phyloP scores from a whole-genome alignment of 768 basidiomycete species.

The Lentinula detonsa region DNA sequence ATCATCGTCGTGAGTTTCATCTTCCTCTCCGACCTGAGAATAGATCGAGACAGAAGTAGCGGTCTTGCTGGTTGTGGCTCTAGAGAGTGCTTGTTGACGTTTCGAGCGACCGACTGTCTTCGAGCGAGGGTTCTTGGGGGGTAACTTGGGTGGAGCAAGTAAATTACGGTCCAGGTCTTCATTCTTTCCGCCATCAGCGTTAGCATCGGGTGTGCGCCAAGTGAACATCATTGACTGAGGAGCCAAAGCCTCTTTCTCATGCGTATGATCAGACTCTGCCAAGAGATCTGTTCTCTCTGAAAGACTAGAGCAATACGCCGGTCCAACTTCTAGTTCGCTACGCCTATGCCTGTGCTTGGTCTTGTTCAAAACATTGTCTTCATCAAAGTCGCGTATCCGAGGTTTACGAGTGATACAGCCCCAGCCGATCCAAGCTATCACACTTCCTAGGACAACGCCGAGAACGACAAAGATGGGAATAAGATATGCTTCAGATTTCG shows the following conservation, averaged over 20 bases:
- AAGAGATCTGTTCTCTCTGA: neutral
- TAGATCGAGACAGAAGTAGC: conserved; percentile 9
- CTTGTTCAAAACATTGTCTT: neutral
- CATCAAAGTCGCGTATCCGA: neutral
- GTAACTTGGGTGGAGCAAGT: neutral
- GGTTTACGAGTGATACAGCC: conserved; percentile 13
- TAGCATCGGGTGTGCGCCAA: neutral
- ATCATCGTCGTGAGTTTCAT: neutral
- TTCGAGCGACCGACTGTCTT: neutral
- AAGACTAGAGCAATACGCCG: conserved; percentile 7
- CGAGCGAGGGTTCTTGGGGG: neutral
- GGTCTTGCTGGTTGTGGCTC: conserved; percentile 7
- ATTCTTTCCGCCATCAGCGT: neutral
- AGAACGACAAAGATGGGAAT: conserved; percentile 12
- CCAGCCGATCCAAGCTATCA: conserved; percentile 12
- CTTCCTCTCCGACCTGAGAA: conserved; percentile 11
- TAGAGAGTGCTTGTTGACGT: neutral
- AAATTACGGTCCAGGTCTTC: neutral
- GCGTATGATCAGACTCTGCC: neutral
- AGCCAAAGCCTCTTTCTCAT: neutral
- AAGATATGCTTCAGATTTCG: conserved; percentile 9
- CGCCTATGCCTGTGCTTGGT: neutral
- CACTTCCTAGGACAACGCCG: conserved; percentile 12
- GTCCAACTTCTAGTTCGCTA: conserved; percentile 11
- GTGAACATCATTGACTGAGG: neutral